Evolutionary conservation across 192 early-diverging fungal species (phyloP), one percentile per base, ranked within the genome.

Genomic region (Geranomyces variabilis): DNA sequence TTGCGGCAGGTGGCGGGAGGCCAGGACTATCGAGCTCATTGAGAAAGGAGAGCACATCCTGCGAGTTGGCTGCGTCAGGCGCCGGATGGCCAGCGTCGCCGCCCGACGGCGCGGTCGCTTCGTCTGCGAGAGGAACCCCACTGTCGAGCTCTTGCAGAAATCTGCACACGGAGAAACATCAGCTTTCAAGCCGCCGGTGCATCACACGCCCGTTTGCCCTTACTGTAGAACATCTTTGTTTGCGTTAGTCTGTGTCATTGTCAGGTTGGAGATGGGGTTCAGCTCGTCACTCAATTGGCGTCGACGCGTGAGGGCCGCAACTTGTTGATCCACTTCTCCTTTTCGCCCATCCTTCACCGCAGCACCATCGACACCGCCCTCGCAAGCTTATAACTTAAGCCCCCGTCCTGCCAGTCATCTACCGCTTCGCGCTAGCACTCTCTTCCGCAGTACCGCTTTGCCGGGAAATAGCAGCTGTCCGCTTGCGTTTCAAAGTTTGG

Each of bases 41-140:
- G 49, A 83, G 64, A 49, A 83, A 83, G 62, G 66, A 76, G 13
- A 83, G 67, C 15, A 83, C 78, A 44, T 79, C 81, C 44, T 75
- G 60, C 12, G 71, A 57, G 8, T 26, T 62, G 22, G n/a, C 24
- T 60, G 31, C 43, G 28, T 30, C 21, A 12, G 8, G 17, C 26
- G n/a, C 51, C 51, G n/a, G 17, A n/a, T 9, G 51, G 19, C 19
- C 19, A 19, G 63, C 43, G n/a, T 45, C 34, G 5, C 41, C 15
- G 14, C 10, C 63, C 9, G 72, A 4, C 3, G 64, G 26, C 4
- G 65, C 31, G 17, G 58, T 60, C 8, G 62, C 33, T 4, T 28
- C 43, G n/a, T 63, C 62, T n/a, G n/a, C 45, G 19, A n/a, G 14
- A 13, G 68, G 68, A 19, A 65, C 64, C 1, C 71, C 46, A 17